phyloP scores from a whole-genome alignment of 257 asterid species.

The Jaltomata sinuosa region DNA sequence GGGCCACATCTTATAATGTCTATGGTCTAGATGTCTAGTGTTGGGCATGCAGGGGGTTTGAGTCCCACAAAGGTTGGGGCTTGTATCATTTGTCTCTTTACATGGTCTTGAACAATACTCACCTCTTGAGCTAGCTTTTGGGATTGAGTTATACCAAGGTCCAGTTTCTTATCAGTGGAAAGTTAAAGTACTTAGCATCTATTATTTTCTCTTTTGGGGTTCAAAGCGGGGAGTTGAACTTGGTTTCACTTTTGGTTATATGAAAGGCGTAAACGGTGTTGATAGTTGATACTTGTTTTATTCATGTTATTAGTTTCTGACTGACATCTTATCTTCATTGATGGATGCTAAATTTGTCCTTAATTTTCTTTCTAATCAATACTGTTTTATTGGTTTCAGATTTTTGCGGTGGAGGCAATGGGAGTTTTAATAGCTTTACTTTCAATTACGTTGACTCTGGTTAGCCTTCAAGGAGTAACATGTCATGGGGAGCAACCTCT shows the following conservation, averaged over 20 bases:
- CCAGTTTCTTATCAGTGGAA: background rate
- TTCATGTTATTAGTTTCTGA: background rate
- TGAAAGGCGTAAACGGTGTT: background rate
- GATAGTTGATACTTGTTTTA: background rate
- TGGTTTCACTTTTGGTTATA: background rate
- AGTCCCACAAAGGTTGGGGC: too few species aligned
- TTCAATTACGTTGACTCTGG: constrained; percentile 39
- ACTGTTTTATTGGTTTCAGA: background rate
- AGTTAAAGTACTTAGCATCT: background rate
- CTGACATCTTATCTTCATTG: background rate
- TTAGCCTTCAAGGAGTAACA: constrained; percentile 32
- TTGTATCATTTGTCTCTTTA: too few species aligned
- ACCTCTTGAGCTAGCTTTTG: background rate
- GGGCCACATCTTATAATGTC: background rate
- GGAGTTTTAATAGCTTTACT: constrained; percentile 19
- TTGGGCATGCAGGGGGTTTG: too few species aligned
- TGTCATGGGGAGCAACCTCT: constrained; percentile 81
- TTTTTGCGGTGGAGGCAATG: constrained; percentile 30
- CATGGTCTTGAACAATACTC: background rate
- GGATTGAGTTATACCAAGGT: background rate
- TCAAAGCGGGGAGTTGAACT: background rate
- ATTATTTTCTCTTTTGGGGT: background rate
- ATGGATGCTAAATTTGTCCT: background rate
- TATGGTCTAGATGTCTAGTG: background rate
- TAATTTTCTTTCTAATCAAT: background rate